These are phyloP conservation scores for Rhododendron kiyosumense DNA, from an alignment of 148 eudicot genomes.

Conservation along the genomic window DNA sequence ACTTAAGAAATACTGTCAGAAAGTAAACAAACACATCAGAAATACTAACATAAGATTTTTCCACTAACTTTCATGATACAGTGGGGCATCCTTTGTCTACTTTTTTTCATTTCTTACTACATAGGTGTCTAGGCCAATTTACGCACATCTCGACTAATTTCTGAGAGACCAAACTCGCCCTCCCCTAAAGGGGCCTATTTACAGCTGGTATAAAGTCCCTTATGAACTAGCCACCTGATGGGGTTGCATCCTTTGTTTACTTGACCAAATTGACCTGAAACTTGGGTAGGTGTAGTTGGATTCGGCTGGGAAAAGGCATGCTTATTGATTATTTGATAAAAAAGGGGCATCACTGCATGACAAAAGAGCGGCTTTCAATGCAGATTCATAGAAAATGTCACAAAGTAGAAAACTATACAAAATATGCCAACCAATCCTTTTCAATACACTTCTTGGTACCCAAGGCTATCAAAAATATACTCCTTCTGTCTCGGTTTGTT, in stretches of 20 bases:
- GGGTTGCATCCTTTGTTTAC: not conserved
- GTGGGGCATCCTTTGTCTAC: not conserved
- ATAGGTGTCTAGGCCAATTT: not conserved
- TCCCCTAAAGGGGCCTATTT: not conserved
- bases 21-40: not conserved
- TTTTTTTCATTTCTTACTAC: not conserved
- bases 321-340: not conserved
- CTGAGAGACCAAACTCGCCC: not conserved
- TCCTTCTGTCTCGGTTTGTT: no score
- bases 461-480: not conserved
- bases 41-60: not conserved
- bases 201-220: not conserved
- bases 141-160: not conserved
- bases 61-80: not conserved
- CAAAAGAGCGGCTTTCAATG: not conserved
- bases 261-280: not conserved
- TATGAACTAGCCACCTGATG: not conserved
- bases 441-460: not conserved
- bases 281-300: not conserved
- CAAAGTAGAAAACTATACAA: not conserved
- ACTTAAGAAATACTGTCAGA: not conserved
- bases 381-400: not conserved
- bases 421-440: not conserved
- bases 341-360: not conserved
- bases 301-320: not conserved